Percentiles rank a stretch among this genome's conserved stretches.
Evolutionary conservation across 2,329 filamentous ascomycete species (phyloP).

Genomic region (Fusarium sororula): DNA sequence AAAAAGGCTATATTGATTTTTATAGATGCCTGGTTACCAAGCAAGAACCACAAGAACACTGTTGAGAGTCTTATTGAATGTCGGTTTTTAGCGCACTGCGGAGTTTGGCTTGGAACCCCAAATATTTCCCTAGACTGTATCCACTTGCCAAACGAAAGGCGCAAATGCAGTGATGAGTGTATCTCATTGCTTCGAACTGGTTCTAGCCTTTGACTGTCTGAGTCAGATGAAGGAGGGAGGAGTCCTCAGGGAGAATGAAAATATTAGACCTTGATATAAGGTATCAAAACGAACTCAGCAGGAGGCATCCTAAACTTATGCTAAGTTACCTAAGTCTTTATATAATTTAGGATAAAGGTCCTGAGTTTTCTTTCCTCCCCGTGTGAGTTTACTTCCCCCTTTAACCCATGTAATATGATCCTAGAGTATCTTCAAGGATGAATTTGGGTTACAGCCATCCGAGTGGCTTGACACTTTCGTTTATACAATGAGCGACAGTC

Average conservation of each 20-base stretch:
- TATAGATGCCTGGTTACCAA: background rate
- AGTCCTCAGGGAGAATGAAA: background rate
- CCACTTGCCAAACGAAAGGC: constrained; percentile 17
- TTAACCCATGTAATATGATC: background rate
- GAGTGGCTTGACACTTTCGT: background rate
- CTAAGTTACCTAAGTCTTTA: background rate
- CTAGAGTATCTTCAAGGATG: background rate
- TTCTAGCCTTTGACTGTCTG: background rate
- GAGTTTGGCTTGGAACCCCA: background rate
- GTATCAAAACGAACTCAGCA: background rate
- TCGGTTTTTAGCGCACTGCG: background rate
- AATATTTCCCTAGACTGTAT: background rate
- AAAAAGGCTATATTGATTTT: background rate
- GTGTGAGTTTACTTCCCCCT: background rate
- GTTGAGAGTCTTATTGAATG: background rate
- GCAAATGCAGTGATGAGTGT: background rate
- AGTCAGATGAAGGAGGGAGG: background rate
- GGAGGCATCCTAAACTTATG: background rate
- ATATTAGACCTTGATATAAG: background rate
- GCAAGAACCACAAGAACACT: background rate
- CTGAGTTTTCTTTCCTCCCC: background rate
- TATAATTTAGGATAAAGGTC: background rate
- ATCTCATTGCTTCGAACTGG: constrained; percentile 2
- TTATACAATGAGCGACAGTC: background rate
- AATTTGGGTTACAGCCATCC: background rate